Evolutionary conservation across 495 filamentous ascomycete species (phyloP).

Genomic region (Talaromyces wortmannii): DNA sequence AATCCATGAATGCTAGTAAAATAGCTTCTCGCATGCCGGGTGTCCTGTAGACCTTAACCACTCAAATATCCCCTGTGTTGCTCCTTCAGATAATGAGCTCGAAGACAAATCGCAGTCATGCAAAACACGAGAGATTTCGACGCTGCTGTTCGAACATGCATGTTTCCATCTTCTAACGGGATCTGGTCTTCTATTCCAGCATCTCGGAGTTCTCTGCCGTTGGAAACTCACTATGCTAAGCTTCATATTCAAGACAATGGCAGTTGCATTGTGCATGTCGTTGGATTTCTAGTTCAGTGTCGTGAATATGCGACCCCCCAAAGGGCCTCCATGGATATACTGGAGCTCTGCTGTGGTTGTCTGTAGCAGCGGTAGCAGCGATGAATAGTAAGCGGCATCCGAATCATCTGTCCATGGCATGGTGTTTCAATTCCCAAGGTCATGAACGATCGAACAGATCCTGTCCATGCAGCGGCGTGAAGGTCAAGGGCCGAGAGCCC

Average conservation of each 20-base stretch:
- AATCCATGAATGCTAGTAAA: slow-evolving; percentile 22
- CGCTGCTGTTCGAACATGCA: not conserved
- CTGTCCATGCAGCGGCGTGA: slow-evolving; percentile 14
- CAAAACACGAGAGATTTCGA: not conserved
- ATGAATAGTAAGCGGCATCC: slow-evolving; percentile 22
- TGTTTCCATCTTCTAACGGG: not conserved
- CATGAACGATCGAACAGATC: slow-evolving; percentile 15
- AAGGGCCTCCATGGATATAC: slow-evolving; percentile 21
- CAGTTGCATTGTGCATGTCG: slow-evolving; percentile 15
- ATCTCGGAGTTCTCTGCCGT: slow-evolving; percentile 9
- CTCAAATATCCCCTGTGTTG: slow-evolving; percentile 14
- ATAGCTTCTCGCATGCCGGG: slow-evolving; percentile 13
- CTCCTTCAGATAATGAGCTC: slow-evolving; percentile 7
- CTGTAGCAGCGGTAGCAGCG: slow-evolving; percentile 8
- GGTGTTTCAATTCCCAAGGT: slow-evolving; percentile 3
- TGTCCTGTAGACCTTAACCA: slow-evolving; percentile 14
- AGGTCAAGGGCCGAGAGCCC: slow-evolving; percentile 17
- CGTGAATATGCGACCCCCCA: slow-evolving; percentile 11
- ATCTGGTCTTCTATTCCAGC: not conserved
- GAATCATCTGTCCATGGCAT: slow-evolving; percentile 10
- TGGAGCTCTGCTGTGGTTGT: slow-evolving; percentile 10
- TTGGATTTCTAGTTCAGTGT: slow-evolving; percentile 17
- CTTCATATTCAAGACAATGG: slow-evolving; percentile 18
- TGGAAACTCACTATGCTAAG: slow-evolving; percentile 13
- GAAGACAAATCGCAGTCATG: slow-evolving; percentile 9